phyloP scores from a whole-genome alignment of 495 filamentous ascomycete genomes.

The Amphirosellinia nigrospora region DNA sequence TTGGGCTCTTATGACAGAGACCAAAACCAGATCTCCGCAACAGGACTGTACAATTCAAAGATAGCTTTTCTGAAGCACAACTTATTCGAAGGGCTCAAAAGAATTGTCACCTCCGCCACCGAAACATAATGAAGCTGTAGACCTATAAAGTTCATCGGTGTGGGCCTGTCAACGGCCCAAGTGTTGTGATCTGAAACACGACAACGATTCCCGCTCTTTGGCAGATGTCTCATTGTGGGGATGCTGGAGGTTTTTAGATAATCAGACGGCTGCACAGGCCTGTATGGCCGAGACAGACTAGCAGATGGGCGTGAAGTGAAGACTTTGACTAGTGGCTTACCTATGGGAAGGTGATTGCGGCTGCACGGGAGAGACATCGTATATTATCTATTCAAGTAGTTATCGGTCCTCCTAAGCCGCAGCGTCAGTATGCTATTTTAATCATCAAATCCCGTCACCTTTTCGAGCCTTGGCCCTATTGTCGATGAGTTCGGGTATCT shows the following conservation, averaged over 20 bases:
- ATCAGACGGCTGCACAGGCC: constrained; percentile 34
- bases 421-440: constrained; percentile 20
- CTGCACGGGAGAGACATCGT: constrained; percentile 30
- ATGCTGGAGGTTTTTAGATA: constrained; percentile 34
- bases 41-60: background rate
- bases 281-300: constrained; percentile 25
- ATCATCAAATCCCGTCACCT: constrained; percentile 21
- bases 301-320: constrained; percentile 7
- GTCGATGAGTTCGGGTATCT: constrained; percentile 23
- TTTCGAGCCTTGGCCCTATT: constrained; percentile 8
- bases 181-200: constrained; percentile 28
- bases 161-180: constrained; percentile 13
- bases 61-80: background rate
- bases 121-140: background rate
- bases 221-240: constrained; percentile 23
- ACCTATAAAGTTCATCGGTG: background rate
- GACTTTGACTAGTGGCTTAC: constrained; percentile 18
- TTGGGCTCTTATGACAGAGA: background rate
- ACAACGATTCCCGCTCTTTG: constrained; percentile 29
- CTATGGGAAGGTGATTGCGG: constrained; percentile 30
- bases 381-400: constrained; percentile 19
- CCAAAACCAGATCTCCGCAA: background rate
- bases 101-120: background rate
- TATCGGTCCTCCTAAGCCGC: constrained; percentile 16
- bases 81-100: background rate